Percentiles rank a stretch among this genome's conserved stretches.
Conservation (phyloP, 495 filamentous ascomycete genomes). For the Amorphotheca resinae region DNA sequence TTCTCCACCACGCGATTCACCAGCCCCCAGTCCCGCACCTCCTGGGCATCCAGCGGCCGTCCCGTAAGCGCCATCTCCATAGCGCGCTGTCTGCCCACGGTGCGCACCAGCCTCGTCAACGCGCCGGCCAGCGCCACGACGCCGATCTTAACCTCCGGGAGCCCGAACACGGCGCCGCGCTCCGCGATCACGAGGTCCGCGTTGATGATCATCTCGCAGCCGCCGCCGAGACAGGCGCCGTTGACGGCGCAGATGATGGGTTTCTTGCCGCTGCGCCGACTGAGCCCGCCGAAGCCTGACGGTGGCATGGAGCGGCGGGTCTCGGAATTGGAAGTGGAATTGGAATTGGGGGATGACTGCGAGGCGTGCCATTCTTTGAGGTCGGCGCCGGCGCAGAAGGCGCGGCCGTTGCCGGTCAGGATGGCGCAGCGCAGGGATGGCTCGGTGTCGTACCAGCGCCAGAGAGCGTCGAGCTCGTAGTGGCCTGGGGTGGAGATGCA, state of each 20-base stretch:
- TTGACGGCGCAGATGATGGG: conserved; percentile 67
- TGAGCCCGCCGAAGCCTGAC: conserved; percentile 41
- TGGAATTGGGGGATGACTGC: too few relatives aligned
- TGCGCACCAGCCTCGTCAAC: conserved; percentile 49
- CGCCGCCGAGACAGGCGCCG: conserved; percentile 64
- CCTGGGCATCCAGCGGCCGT: conserved; percentile 38
- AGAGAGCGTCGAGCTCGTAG: conserved; percentile 37
- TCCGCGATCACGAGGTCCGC: conserved; percentile 56
- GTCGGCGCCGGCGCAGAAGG: conserved; percentile 50
- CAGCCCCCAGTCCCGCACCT: conserved; percentile 55
- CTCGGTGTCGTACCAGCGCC: conserved; percentile 45
- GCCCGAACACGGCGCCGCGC: conserved; percentile 38
- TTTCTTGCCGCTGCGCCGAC: conserved; percentile 41
- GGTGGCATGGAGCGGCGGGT: conserved; percentile 28
- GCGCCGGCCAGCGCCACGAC: conserved; percentile 59
- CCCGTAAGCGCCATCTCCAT: conserved; percentile 61
- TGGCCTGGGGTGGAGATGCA: conserved; percentile 39
- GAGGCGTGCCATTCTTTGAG: conserved; percentile 30
- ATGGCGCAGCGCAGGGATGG: conserved; percentile 41
- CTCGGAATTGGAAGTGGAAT: too few relatives aligned
- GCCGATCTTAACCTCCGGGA: conserved; percentile 60
- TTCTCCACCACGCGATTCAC: conserved; percentile 50
- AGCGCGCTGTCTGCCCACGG: conserved; percentile 55
- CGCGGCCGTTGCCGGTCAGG: conserved; percentile 39
- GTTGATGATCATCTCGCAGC: conserved; percentile 60